These are phyloP conservation scores for Hypholoma sublateritium DNA, from an alignment of 768 basidiomycete species.

Conservation along the genomic window DNA sequence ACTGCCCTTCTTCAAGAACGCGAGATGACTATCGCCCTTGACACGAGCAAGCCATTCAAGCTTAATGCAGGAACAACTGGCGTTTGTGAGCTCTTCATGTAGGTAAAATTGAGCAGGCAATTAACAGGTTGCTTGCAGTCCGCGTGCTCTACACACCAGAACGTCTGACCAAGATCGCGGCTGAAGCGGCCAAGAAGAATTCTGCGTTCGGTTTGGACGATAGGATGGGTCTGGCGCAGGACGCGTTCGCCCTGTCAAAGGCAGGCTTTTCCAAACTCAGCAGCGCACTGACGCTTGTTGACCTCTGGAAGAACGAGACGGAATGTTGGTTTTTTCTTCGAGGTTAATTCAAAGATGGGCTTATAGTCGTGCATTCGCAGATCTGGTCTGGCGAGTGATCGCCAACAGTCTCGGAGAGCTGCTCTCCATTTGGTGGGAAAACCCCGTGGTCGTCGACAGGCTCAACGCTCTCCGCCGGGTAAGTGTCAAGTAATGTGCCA, in stretches of 20 bases:
- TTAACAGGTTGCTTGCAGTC: constrained; percentile 39
- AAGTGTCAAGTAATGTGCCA: constrained; percentile 39
- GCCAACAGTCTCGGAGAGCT: constrained; percentile 53
- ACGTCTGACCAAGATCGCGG: constrained; percentile 73
- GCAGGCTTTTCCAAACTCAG: constrained; percentile 80
- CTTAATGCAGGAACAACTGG: constrained; percentile 88
- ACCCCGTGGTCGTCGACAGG: constrained; percentile 48
- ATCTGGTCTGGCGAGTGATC: constrained; percentile 81
- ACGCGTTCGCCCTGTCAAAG: constrained; percentile 76
- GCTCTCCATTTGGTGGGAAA: constrained; percentile 81
- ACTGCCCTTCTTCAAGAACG: constrained; percentile 65
- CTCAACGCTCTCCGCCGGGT: constrained; percentile 65
- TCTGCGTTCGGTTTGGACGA: constrained; percentile 79
- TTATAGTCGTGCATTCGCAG: constrained; percentile 32
- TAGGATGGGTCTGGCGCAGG: constrained; percentile 85
- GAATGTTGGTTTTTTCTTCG: constrained; percentile 49
- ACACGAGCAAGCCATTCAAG: constrained; percentile 80
- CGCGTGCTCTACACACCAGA: constrained; percentile 86
- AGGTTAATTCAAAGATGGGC: neutral
- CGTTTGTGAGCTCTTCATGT: constrained; percentile 62
- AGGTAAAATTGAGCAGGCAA: neutral
- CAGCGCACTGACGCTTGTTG: constrained; percentile 71
- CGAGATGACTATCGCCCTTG: constrained; percentile 67
- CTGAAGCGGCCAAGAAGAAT: constrained; percentile 68
- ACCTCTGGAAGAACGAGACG: constrained; percentile 68